These are phyloP conservation scores for Alternaria panax DNA, from an alignment of 2,329 filamentous ascomycete species.

Conservation along the genomic window DNA sequence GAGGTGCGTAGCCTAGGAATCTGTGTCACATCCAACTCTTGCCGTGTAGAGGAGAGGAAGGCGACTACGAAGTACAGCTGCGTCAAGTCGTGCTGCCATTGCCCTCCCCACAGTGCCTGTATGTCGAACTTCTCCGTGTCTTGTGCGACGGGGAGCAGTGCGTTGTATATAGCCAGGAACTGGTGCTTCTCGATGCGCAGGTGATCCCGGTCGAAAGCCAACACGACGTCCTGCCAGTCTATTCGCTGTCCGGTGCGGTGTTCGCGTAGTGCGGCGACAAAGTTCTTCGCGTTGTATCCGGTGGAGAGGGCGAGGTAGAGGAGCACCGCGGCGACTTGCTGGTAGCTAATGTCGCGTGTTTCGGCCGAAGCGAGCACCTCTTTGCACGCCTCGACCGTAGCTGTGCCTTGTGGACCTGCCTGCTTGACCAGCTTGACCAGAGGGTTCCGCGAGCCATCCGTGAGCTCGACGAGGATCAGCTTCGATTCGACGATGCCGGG, in stretches of 20 bases:
- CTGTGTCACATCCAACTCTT: slow-evolving; percentile 81
- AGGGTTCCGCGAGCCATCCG: slow-evolving; percentile 67
- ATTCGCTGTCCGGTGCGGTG: slow-evolving; percentile 63
- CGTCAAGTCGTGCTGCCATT: slow-evolving; percentile 85
- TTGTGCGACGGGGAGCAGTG: slow-evolving; percentile 74
- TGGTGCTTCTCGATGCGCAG: slow-evolving; percentile 79
- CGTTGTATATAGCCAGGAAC: slow-evolving; percentile 81
- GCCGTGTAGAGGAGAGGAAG: slow-evolving; percentile 76
- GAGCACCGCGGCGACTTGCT: slow-evolving; percentile 82
- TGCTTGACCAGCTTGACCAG: slow-evolving; percentile 72
- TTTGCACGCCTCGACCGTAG: slow-evolving; percentile 73
- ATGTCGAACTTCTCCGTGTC: slow-evolving; percentile 76
- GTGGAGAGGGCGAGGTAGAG: slow-evolving; percentile 72
- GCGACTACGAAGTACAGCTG: slow-evolving; percentile 94
- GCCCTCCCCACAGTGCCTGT: slow-evolving; percentile 86
- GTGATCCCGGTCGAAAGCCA: slow-evolving; percentile 80
- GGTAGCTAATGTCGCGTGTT: slow-evolving; percentile 73
- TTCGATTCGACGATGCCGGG: slow-evolving; percentile 75
- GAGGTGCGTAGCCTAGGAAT: slow-evolving; percentile 83
- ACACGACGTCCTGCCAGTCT: slow-evolving; percentile 74
- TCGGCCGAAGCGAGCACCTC: slow-evolving; percentile 65
- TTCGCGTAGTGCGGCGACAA: slow-evolving; percentile 65
- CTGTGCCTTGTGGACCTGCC: slow-evolving; percentile 76
- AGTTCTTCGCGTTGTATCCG: slow-evolving; percentile 72
- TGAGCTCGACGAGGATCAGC: slow-evolving; percentile 71